Evolutionary conservation across 352 stramenopile genomes (phyloP).

Genomic region (Phytophthora quininea): DNA sequence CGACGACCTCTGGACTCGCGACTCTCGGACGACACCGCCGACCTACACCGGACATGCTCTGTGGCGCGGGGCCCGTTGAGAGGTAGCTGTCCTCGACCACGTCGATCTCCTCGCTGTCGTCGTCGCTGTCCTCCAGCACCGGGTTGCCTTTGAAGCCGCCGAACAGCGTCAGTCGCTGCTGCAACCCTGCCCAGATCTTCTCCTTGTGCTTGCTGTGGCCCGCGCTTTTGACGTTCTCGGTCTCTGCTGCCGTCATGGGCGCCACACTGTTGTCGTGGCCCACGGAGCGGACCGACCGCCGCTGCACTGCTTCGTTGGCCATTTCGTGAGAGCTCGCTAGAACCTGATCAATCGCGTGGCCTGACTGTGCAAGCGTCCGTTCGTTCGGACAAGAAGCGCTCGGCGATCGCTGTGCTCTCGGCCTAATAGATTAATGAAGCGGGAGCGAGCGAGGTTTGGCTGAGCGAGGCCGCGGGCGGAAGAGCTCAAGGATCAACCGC

Average conservation of each 20-base stretch:
- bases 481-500: background rate
- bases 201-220: slow-evolving; percentile 31
- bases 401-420: background rate
- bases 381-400: background rate
- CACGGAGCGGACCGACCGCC: slow-evolving; percentile 5
- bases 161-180: slow-evolving; percentile 24
- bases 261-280: slow-evolving; percentile 4
- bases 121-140: slow-evolving; percentile 16
- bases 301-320: slow-evolving; percentile 32
- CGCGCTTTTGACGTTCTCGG: slow-evolving; percentile 22
- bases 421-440: slow-evolving; percentile 11
- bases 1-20: slow-evolving; percentile 15
- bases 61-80: slow-evolving; percentile 14
- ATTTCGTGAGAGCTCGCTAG: slow-evolving; percentile 7
- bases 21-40: slow-evolving; percentile 20
- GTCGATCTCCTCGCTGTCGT: slow-evolving; percentile 25
- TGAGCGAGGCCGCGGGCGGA: background rate
- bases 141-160: slow-evolving; percentile 27
- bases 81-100: slow-evolving; percentile 34
- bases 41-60: slow-evolving; percentile 33
- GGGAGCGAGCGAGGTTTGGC: no score
- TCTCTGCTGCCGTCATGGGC: slow-evolving; percentile 1
- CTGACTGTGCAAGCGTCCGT: background rate
- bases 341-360: background rate
- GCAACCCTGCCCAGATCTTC: slow-evolving; percentile 33